phyloP scores from a whole-genome alignment of 768 basidiomycete genomes.

The Pleurotus giganteus region DNA sequence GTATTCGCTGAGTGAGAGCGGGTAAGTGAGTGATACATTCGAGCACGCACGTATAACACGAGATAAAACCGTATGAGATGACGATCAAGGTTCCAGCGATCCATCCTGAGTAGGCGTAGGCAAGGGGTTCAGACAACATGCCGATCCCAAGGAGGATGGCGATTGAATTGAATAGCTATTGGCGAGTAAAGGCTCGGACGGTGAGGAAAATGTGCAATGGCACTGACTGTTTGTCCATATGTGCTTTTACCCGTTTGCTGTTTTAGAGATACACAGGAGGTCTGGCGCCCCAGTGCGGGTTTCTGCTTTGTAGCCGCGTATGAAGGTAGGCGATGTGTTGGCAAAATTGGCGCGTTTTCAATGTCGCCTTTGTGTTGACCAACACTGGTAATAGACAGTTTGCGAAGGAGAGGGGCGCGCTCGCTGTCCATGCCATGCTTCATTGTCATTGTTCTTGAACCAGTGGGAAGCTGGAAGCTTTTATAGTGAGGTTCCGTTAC shows the following conservation, averaged over 20 bases:
- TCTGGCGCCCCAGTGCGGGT: background rate
- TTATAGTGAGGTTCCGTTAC: background rate
- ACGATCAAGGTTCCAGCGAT: conserved; percentile 71
- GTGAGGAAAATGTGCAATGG: background rate
- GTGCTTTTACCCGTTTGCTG: conserved; percentile 56
- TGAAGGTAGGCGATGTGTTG: conserved; percentile 12
- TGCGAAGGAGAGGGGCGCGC: background rate
- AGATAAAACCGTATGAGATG: conserved; percentile 71
- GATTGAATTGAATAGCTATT: conserved; percentile 83
- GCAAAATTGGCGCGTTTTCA: conserved; percentile 2
- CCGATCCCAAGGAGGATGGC: conserved; percentile 88
- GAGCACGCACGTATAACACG: conserved; percentile 82
- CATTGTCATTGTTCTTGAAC: background rate
- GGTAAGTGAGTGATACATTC: background rate
- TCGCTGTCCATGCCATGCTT: background rate
- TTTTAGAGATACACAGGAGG: conserved; percentile 17
- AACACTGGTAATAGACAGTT: background rate
- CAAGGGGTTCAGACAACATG: conserved; percentile 85
- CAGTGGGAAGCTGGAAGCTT: background rate
- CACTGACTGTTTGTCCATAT: conserved; percentile 67
- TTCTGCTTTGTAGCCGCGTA: conserved; percentile 1
- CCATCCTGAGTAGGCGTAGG: conserved; percentile 93
- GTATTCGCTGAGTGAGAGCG: background rate
- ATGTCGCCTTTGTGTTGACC: background rate
- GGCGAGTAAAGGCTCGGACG: conserved; percentile 8